Evolutionary conservation across 306 rosid species (phyloP).

Genomic region (Ammopiptanthus mongolicus): DNA sequence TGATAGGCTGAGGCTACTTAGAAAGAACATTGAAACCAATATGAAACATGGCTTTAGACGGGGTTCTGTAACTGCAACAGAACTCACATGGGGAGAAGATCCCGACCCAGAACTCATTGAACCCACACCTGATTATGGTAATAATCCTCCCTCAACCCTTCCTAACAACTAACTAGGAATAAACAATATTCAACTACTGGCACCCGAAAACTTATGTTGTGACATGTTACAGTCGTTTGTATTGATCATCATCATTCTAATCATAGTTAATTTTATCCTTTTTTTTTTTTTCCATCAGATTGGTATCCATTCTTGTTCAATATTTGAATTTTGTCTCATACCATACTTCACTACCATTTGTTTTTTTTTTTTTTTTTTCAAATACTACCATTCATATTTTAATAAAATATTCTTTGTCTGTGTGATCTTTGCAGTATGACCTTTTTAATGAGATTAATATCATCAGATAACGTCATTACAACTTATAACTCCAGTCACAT

Average conservation of each 20-base stretch:
- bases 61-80: constrained; percentile 57
- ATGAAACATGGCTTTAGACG: constrained; percentile 42
- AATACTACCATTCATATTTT: not conserved
- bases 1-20: constrained; percentile 70
- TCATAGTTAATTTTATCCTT: not conserved
- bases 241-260: not conserved
- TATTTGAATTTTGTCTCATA: not conserved
- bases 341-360: not conserved
- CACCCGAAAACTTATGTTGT: not conserved
- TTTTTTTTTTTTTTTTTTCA: not conserved
- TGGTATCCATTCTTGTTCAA: not conserved
- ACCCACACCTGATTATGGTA: constrained; percentile 69
- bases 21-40: constrained; percentile 66
- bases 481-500: not conserved
- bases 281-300: not conserved
- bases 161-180: not conserved
- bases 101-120: constrained; percentile 50
- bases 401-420: not conserved
- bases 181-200: not conserved
- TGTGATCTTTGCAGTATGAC: not conserved
- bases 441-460: not conserved
- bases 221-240: not conserved
- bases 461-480: not conserved
- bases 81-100: constrained; percentile 77
- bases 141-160: not conserved